Percentiles rank a stretch among this genome's conserved stretches.
phyloP scores from a whole-genome alignment of 116 monocot genomes.

The Trichopus zeylanicus region DNA sequence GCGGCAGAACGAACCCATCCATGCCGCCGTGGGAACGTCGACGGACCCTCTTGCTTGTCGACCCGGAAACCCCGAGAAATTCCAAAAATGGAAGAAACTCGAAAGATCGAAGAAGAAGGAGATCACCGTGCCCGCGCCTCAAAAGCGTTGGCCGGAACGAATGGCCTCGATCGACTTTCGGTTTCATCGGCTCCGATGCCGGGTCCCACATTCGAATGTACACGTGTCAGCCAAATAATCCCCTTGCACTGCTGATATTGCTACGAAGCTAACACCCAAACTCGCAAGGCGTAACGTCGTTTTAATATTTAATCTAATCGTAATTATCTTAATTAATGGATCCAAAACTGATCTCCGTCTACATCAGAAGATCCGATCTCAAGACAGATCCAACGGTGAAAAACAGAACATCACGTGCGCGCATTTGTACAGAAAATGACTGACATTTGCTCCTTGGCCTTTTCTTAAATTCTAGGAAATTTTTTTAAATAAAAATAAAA shows the following conservation, averaged over 20 bases:
- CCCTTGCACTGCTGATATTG: not conserved
- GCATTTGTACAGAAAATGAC: not conserved
- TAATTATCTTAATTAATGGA: not conserved
- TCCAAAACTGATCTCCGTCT: not conserved
- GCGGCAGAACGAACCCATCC: not conserved
- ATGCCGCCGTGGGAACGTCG: not conserved
- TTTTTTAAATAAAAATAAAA: too few species aligned
- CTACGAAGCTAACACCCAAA: not conserved
- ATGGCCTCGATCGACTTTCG: constrained; percentile 67
- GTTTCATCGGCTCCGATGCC: constrained; percentile 69
- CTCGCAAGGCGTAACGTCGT: not conserved
- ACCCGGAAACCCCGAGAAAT: too few species aligned
- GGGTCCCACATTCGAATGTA: constrained; percentile 43
- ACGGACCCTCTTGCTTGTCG: too few species aligned
- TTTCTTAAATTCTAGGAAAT: too few species aligned
- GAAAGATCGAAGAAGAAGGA: too few species aligned
- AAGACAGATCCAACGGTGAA: not conserved
- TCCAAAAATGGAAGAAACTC: too few species aligned
- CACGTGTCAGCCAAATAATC: not conserved
- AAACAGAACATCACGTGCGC: not conserved
- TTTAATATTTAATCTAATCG: not conserved
- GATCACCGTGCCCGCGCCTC: too few species aligned
- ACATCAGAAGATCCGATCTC: not conserved
- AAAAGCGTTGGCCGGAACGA: too few species aligned
- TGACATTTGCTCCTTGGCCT: not conserved